Percentiles rank a stretch among this genome's conserved stretches.
phyloP scores from a whole-genome alignment of 208 protist species.

The Leishmania lainsoni region DNA sequence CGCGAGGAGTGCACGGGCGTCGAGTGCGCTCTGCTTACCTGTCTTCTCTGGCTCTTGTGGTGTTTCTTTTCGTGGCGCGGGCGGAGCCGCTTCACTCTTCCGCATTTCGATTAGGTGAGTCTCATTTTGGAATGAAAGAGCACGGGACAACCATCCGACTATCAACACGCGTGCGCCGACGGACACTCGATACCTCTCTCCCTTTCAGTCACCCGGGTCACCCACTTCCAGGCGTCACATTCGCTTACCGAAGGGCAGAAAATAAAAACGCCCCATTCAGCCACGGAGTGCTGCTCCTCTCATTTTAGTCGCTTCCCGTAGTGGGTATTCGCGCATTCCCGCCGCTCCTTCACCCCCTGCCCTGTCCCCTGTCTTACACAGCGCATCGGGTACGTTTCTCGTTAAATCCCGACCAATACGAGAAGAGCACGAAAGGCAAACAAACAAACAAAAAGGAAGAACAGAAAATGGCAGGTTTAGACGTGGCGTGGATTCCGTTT shows the following conservation, averaged over 20 bases:
- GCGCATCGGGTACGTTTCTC: background rate
- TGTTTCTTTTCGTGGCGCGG: background rate
- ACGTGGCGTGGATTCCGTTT: constrained; percentile 86
- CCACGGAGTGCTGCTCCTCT: background rate
- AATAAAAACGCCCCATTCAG: background rate
- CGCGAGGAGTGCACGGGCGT: background rate
- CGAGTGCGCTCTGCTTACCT: background rate
- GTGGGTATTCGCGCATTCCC: background rate
- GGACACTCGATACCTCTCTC: background rate
- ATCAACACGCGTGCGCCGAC: background rate
- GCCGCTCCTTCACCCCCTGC: no score
- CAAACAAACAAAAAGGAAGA: background rate
- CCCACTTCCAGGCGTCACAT: background rate
- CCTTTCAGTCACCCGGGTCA: background rate
- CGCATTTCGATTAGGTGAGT: no score
- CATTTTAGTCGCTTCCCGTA: background rate
- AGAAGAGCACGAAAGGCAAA: background rate
- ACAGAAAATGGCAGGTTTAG: constrained; percentile 66
- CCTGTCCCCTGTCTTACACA: background rate
- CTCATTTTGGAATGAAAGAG: background rate
- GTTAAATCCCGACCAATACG: background rate
- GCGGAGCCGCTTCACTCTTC: background rate
- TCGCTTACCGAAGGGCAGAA: background rate
- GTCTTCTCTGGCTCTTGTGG: background rate
- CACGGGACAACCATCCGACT: background rate